phyloP scores from a whole-genome alignment of 495 filamentous ascomycete genomes.

The Emericellopsis terricola region DNA sequence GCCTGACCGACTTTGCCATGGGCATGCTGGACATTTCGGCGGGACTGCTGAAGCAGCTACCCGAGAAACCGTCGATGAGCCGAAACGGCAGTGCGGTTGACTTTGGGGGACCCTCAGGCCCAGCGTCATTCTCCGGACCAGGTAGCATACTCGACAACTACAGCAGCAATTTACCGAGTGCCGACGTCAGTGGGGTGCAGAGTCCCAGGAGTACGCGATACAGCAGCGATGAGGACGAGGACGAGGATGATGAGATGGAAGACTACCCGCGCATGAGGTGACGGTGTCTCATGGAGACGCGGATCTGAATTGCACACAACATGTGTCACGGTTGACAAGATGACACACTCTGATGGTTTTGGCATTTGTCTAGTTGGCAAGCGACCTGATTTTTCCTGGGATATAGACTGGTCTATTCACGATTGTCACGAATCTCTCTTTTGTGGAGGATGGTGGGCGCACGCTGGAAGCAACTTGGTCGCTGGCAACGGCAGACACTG shows the following conservation, averaged over 20 bases:
- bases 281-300: background rate
- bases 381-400: too few species aligned
- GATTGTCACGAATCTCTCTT: too few species aligned
- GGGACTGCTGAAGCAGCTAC: slow-evolving; percentile 34
- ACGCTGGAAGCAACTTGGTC: too few species aligned
- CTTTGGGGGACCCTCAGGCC: slow-evolving; percentile 18
- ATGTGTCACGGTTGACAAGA: too few species aligned
- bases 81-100: slow-evolving; percentile 22
- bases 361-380: too few species aligned
- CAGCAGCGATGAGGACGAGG: slow-evolving; percentile 31
- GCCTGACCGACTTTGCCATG: slow-evolving; percentile 59
- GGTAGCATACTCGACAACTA: slow-evolving; percentile 15
- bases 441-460: too few species aligned
- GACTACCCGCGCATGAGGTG: background rate
- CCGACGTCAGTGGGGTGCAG: slow-evolving; percentile 21
- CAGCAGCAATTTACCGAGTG: slow-evolving; percentile 14
- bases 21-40: slow-evolving; percentile 50
- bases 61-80: slow-evolving; percentile 35
- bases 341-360: too few species aligned
- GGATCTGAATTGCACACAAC: too few species aligned
- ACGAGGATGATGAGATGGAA: slow-evolving; percentile 28
- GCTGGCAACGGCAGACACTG: too few species aligned
- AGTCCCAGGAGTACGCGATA: slow-evolving; percentile 22
- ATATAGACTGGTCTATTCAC: too few species aligned
- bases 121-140: background rate